Percentiles rank a stretch among this genome's conserved stretches.
Evolutionary conservation across 805 yeast species (phyloP).

Genomic region (Suhomyces xylopsoci): DNA sequence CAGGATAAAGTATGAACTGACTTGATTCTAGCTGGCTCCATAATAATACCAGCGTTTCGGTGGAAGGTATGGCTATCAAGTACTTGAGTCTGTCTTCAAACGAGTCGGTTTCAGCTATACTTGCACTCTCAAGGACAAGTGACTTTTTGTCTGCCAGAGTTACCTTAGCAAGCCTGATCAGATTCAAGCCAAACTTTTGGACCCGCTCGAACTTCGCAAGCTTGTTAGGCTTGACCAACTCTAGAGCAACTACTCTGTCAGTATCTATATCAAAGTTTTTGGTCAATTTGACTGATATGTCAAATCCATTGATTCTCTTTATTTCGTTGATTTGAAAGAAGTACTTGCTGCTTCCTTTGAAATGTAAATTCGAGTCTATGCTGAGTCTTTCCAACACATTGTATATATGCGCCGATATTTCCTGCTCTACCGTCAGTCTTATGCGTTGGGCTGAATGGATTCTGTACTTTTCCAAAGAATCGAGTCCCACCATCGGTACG

Average conservation of each 20-base stretch:
- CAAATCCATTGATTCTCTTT: constrained; percentile 1
- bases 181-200: constrained; percentile 20
- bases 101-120: background rate
- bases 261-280: background rate
- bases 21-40: background rate
- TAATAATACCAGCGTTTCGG: background rate
- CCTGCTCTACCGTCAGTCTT: background rate
- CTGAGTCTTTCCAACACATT: constrained; percentile 18
- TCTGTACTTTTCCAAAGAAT: background rate
- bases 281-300: constrained; percentile 2
- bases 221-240: constrained; percentile 26
- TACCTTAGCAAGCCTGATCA: constrained; percentile 13
- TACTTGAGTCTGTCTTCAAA: constrained; percentile 9
- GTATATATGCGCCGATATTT: constrained; percentile 12
- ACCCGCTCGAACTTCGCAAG: constrained; percentile 18
- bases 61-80: constrained; percentile 4
- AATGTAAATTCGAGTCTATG: constrained; percentile 11
- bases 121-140: background rate
- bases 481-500: background rate
- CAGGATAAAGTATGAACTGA: background rate
- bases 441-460: background rate
- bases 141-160: background rate
- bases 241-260: constrained; percentile 17
- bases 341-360: constrained; percentile 31
- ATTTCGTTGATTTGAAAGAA: constrained; percentile 15